Conservation (phyloP, 192 early-diverging fungal genomes). For the Backusella parvicylindrica region DNA sequence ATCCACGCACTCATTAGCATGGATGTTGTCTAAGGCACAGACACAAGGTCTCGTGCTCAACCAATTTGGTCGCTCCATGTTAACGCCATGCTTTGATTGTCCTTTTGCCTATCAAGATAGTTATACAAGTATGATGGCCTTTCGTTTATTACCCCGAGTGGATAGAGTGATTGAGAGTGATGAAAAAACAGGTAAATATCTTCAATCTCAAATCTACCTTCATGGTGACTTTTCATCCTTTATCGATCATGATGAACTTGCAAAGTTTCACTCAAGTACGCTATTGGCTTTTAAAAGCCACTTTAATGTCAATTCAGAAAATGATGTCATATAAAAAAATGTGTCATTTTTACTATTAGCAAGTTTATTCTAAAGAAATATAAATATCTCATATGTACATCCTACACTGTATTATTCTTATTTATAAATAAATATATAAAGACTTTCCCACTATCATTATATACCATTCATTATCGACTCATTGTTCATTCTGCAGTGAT, state of each 20-base stretch:
- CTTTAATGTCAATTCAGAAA: not conserved
- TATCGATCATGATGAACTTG: not conserved
- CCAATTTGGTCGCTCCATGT: not conserved
- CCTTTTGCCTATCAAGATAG: conserved; percentile 9
- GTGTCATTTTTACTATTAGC: not conserved
- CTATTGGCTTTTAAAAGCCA: not conserved
- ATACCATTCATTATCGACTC: not conserved
- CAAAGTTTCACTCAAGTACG: not conserved
- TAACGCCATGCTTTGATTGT: not conserved
- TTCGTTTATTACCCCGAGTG: not conserved
- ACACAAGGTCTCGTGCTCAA: conserved; percentile 9
- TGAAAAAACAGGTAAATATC: not conserved
- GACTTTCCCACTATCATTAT: not conserved
- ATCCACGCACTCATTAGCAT: conserved; percentile 13
- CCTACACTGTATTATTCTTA: not conserved
- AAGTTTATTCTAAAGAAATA: not conserved
- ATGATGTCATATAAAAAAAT: not conserved
- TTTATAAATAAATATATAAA: not conserved
- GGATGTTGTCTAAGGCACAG: conserved; percentile 21
- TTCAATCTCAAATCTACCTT: not conserved
- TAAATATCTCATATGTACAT: not conserved
- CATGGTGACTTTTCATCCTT: not conserved
- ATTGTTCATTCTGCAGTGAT: not conserved
- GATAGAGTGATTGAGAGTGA: not conserved
- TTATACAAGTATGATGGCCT: not conserved